These are phyloP conservation scores for Cladosporium sp. DNA, from an alignment of 2,329 filamentous ascomycete species.

Conservation along the genomic window DNA sequence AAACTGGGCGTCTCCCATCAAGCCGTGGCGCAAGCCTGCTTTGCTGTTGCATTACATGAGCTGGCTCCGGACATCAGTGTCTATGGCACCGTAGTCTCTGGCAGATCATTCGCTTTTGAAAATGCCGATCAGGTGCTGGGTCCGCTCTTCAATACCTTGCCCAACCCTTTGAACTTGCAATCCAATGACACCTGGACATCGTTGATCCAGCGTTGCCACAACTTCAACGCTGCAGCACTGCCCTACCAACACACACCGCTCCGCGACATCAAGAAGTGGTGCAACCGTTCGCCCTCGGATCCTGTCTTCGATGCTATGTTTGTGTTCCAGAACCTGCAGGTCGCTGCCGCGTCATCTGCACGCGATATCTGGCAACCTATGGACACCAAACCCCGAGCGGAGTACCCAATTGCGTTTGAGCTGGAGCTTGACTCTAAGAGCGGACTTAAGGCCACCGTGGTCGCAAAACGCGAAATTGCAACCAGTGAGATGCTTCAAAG, in stretches of 20 bases:
- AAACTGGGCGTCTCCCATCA: conserved; percentile 73
- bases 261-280: conserved; percentile 79
- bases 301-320: conserved; percentile 79
- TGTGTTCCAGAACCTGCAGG: conserved; percentile 62
- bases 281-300: conserved; percentile 53
- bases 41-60: conserved; percentile 63
- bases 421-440: conserved; percentile 56
- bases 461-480: conserved; percentile 54
- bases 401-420: conserved; percentile 79
- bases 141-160: conserved; percentile 87
- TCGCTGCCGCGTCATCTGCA: background rate
- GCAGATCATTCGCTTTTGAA: conserved; percentile 69
- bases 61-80: conserved; percentile 52
- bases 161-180: conserved; percentile 59
- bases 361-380: conserved; percentile 11
- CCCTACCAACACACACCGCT: conserved; percentile 78
- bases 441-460: conserved; percentile 58
- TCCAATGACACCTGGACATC: conserved; percentile 57
- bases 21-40: conserved; percentile 73
- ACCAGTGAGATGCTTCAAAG: conserved; percentile 37
- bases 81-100: conserved; percentile 76
- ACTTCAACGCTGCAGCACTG: conserved; percentile 67
- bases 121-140: conserved; percentile 69
- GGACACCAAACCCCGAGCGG: conserved; percentile 47
- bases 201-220: conserved; percentile 65